Conservation (phyloP, 495 filamentous ascomycete genomes). For the Hypoxylon crocopeplum region DNA sequence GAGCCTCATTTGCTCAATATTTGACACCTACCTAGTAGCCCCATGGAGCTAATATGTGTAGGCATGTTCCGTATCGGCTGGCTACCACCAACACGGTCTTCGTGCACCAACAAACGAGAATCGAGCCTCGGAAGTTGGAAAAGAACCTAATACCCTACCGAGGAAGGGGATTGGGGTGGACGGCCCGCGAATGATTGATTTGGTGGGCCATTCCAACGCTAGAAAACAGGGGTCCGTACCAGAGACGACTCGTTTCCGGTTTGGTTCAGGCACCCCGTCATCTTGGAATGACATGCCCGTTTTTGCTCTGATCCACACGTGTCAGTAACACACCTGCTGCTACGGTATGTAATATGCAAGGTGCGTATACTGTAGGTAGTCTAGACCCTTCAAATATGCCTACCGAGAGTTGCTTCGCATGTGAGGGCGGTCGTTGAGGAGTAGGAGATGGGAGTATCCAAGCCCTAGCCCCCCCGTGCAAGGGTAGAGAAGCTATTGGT, state of each 20-base stretch:
- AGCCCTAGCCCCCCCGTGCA: too few relatives aligned
- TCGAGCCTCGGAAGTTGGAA: constrained; percentile 13
- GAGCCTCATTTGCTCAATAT: constrained; percentile 20
- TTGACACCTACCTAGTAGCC: background rate
- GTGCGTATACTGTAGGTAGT: background rate
- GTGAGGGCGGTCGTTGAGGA: background rate
- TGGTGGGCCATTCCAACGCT: constrained; percentile 24
- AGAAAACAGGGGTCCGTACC: constrained; percentile 28
- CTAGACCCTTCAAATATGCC: too few relatives aligned
- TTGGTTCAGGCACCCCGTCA: constrained; percentile 35
- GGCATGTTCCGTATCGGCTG: too few relatives aligned
- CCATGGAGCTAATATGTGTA: too few relatives aligned
- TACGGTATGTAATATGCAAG: background rate
- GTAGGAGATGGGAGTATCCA: background rate
- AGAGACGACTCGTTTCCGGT: constrained; percentile 23
- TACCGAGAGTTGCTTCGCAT: too few relatives aligned
- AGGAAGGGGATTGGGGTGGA: constrained; percentile 33
- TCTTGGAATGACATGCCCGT: constrained; percentile 32
- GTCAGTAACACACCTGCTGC: constrained; percentile 19
- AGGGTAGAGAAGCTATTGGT: background rate
- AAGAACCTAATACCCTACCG: constrained; percentile 24
- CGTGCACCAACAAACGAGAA: constrained; percentile 1
- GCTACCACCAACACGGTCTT: too few relatives aligned
- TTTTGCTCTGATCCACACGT: constrained; percentile 35
- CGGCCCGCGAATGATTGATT: constrained; percentile 35